These are phyloP conservation scores for Hibiscus mutabilis DNA, from an alignment of 345 rosid species.

Conservation along the genomic window DNA sequence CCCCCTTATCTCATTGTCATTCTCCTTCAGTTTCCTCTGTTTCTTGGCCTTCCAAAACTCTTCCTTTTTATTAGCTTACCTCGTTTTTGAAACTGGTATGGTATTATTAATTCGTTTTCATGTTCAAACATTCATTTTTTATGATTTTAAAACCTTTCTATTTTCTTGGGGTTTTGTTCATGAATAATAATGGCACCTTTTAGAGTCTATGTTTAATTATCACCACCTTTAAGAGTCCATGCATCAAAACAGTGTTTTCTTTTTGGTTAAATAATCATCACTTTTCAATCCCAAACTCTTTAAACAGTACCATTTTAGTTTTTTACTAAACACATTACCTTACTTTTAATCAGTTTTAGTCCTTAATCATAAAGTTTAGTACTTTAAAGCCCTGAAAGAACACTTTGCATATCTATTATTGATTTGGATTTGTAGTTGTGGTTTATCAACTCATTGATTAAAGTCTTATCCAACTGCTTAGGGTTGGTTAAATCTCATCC, in stretches of 20 bases:
- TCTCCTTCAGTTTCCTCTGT: constrained; percentile 3
- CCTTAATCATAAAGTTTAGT: neutral
- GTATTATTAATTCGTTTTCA: neutral
- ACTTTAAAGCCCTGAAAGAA: neutral
- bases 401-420: constrained; percentile 2
- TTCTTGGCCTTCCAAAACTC: neutral
- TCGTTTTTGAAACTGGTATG: constrained; percentile 10
- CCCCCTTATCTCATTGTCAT: constrained; percentile 23
- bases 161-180: constrained; percentile 4
- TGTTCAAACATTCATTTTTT: neutral
- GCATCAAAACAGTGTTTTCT: neutral
- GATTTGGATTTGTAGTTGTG: constrained; percentile 20
- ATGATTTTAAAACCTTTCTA: neutral
- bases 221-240: neutral
- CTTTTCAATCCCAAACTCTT: constrained; percentile 4
- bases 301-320: neutral
- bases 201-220: neutral
- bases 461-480: constrained; percentile 13
- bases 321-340: constrained; percentile 1
- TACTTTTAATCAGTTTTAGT: neutral
- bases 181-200: neutral
- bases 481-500: constrained; percentile 15
- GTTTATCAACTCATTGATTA: constrained; percentile 17
- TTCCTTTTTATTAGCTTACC: constrained; percentile 1
- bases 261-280: neutral